These are phyloP conservation scores for Alternaria panax DNA, from an alignment of 2,329 filamentous ascomycete species.

Conservation along the genomic window DNA sequence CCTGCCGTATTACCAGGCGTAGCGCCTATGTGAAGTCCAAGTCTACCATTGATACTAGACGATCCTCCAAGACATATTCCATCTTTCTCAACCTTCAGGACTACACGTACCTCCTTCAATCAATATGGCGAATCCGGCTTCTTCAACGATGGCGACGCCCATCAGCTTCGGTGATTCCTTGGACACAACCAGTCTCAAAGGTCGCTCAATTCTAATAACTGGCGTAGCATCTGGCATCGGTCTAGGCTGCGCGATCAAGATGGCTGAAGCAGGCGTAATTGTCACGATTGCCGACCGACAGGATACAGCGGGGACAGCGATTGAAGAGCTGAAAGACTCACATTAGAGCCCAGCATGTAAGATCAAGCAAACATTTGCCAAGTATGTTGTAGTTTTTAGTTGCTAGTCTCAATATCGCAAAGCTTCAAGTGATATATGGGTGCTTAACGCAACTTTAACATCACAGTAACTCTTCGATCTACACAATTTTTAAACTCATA, in stretches of 20 bases:
- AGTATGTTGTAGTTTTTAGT: not conserved
- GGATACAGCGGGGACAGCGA: slow-evolving; percentile 17
- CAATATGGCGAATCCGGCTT: not conserved
- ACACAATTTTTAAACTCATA: not conserved
- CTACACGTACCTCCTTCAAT: not conserved
- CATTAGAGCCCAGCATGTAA: not conserved
- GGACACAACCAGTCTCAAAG: slow-evolving; percentile 20
- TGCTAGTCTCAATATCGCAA: not conserved
- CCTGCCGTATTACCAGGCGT: not conserved
- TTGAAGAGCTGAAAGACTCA: slow-evolving; percentile 13
- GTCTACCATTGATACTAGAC: not conserved
- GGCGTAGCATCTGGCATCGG: slow-evolving; percentile 40
- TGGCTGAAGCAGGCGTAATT: slow-evolving; percentile 31
- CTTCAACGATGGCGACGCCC: slow-evolving; percentile 1
- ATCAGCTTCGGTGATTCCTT: slow-evolving; percentile 6
- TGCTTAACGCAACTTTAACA: not conserved
- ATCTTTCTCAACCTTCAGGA: not conserved
- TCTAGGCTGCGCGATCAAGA: slow-evolving; percentile 25
- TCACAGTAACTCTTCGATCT: not conserved
- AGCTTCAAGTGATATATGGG: not conserved
- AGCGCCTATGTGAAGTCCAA: not conserved
- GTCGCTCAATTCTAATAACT: slow-evolving; percentile 34
- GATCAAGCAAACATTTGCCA: not conserved
- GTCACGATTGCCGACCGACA: slow-evolving; percentile 38
- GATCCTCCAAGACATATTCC: not conserved